Evolutionary conservation across 257 asterid genomes (phyloP), one percentile per base, ranked within the genome.

Genomic region (Jacaranda copaia): DNA sequence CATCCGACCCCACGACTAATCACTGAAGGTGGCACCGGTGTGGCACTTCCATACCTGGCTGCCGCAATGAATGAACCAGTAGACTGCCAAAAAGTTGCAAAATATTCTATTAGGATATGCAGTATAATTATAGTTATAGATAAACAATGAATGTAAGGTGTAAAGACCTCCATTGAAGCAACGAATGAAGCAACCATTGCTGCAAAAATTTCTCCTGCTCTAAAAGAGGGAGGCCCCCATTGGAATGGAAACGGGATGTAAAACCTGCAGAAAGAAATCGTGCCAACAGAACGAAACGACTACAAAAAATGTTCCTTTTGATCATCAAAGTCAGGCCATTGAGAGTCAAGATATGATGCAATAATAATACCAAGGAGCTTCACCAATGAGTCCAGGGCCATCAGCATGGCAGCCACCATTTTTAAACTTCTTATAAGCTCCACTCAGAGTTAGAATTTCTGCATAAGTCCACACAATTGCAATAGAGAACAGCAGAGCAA

Each of bases 21-120:
- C n/a, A 94, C 88, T 36, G 97, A 89, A 72, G 98, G 97, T 36
- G 98, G 97, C 46, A 90, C 88, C 8, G 97, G 97, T 49, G 97
- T 94, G 45, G 97, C 97, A 55, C 97, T 92, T 38, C 97, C 96
- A 75, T 85, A 94, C 84, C 98, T 85, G 5, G 97, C 96, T 48
- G 98, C 87, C 76, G 97, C 97, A 75, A 89, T 85, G 65, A 88
- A 94, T 19, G 94, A 85, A 35, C 94, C 97, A 0, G 97, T 85
- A 14, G 97, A 90, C 96, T 93, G 84, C 79, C 71, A 59, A 67
- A 51, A 39, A 64, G 68, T n/a, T n/a, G n/a, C n/a, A n/a, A n/a
- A 8, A 42, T 42, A 4, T 42, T 25, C 32, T 25, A 25, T 25
- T 25, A 25, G 32, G 32, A 25, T 25, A 25, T 25, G 32, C 32